These are phyloP conservation scores for Trichoderma asperelloides DNA, from an alignment of 495 filamentous ascomycete genomes.

Conservation along the genomic window DNA sequence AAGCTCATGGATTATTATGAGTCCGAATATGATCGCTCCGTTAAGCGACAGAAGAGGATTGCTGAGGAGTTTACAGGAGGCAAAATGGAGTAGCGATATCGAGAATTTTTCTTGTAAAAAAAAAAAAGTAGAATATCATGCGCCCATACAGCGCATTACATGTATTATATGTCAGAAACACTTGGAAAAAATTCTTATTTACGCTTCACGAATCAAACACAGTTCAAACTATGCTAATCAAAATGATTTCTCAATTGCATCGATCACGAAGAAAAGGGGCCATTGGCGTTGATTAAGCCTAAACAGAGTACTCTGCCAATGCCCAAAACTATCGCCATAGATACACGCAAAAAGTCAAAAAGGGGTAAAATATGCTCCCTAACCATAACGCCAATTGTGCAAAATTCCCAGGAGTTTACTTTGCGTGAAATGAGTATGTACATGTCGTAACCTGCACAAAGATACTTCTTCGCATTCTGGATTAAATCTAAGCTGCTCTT, in stretches of 20 bases:
- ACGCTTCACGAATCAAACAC: background rate
- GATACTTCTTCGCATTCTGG: background rate
- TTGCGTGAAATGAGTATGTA: slow-evolving; percentile 14
- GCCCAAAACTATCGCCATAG: background rate
- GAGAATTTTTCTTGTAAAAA: background rate
- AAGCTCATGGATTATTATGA: slow-evolving; percentile 14
- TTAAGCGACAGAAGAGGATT: slow-evolving; percentile 31
- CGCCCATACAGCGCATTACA: slow-evolving; percentile 9
- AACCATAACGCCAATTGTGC: slow-evolving; percentile 13
- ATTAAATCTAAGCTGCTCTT: background rate
- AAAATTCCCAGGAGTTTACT: slow-evolving; percentile 4
- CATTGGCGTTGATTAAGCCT: background rate
- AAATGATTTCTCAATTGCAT: background rate
- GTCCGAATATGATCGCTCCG: slow-evolving; percentile 18
- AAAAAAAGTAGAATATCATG: slow-evolving; percentile 20
- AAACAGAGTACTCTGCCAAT: background rate
- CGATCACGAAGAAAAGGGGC: background rate
- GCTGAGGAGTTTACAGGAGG: slow-evolving; percentile 43
- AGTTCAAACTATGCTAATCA: background rate
- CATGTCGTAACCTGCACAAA: slow-evolving; percentile 2
- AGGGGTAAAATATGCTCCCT: slow-evolving; percentile 12
- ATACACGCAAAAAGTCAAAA: slow-evolving; percentile 20
- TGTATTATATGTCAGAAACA: slow-evolving; percentile 14
- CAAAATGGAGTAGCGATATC: slow-evolving; percentile 26
- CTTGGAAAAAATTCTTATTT: slow-evolving; percentile 7